A percentile compares a stretch with the other conserved stretches of the same genome.
These are phyloP conservation scores for Backusella psychrophila DNA, from an alignment of 192 early-diverging fungal genomes.

Conservation along the genomic window DNA sequence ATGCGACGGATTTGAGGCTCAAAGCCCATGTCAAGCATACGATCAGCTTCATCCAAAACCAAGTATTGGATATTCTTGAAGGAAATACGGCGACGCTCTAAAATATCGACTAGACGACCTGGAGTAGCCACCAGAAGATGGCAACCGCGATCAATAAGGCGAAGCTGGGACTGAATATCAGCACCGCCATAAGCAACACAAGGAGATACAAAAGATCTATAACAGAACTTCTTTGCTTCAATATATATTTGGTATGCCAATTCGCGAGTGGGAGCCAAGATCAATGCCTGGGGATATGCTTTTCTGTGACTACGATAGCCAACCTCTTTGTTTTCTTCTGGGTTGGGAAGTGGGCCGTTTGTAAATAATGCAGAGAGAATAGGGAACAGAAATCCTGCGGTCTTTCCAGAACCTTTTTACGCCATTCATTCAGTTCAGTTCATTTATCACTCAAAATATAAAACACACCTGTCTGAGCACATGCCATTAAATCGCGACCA, in stretches of 20 bases:
- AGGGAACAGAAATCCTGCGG: conserved; percentile 79
- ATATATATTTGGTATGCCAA: conserved; percentile 94
- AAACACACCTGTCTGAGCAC: conserved; percentile 73
- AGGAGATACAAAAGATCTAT: conserved; percentile 92
- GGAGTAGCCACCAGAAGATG: conserved; percentile 98
- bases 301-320: conserved; percentile 29
- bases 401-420: conserved; percentile 62
- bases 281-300: conserved; percentile 83
- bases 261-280: conserved; percentile 97
- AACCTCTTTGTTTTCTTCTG: background rate
- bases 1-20: conserved; percentile 98
- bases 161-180: conserved; percentile 83
- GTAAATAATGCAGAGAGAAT: conserved; percentile 66
- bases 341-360: conserved; percentile 29
- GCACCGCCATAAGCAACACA: conserved; percentile 88
- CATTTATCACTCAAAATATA: background rate
- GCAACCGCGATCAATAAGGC: conserved; percentile 74
- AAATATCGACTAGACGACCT: conserved; percentile 95
- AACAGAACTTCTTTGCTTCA: conserved; percentile 78
- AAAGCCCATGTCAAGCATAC: conserved; percentile 99
- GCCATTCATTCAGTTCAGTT: background rate
- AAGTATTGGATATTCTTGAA: conserved; percentile 90
- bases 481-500: conserved; percentile 83
- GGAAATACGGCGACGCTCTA: conserved; percentile 86
- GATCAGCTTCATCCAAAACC: conserved; percentile 97